These are phyloP conservation scores for Arabis alpina DNA, from an alignment of 345 rosid genomes.

Conservation along the genomic window DNA sequence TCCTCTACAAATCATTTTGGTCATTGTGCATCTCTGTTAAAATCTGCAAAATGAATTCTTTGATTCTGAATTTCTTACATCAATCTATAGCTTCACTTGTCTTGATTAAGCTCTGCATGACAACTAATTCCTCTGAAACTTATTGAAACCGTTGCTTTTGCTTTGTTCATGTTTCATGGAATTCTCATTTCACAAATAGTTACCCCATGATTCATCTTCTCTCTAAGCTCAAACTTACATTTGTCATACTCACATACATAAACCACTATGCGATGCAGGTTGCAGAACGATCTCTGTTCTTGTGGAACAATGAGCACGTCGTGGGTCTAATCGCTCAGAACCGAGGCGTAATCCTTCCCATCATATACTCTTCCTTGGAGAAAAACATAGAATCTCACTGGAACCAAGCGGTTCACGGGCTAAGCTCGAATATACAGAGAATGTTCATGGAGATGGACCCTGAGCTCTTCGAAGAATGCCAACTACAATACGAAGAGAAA, in stretches of 20 bases:
- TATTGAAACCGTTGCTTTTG: neutral
- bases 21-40: neutral
- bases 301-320: constrained; percentile 92
- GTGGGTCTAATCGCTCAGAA: constrained; percentile 81
- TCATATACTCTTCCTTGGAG: constrained; percentile 78
- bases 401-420: constrained; percentile 89
- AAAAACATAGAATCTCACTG: constrained; percentile 75
- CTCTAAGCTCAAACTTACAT: neutral
- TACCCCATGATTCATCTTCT: neutral
- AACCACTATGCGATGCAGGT: constrained; percentile 55
- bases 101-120: constrained; percentile 1
- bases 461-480: constrained; percentile 79
- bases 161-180: constrained; percentile 9
- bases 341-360: constrained; percentile 63
- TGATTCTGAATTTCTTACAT: neutral
- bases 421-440: constrained; percentile 70
- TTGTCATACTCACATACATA: constrained; percentile 5
- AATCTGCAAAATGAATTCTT: neutral
- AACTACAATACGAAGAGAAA: constrained; percentile 67
- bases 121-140: neutral
- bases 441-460: constrained; percentile 90
- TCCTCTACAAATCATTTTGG: neutral
- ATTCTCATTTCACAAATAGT: neutral
- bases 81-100: neutral
- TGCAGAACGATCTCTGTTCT: constrained; percentile 84